phyloP scores from a whole-genome alignment of 768 basidiomycete genomes.

The Lactarius evosmus region DNA sequence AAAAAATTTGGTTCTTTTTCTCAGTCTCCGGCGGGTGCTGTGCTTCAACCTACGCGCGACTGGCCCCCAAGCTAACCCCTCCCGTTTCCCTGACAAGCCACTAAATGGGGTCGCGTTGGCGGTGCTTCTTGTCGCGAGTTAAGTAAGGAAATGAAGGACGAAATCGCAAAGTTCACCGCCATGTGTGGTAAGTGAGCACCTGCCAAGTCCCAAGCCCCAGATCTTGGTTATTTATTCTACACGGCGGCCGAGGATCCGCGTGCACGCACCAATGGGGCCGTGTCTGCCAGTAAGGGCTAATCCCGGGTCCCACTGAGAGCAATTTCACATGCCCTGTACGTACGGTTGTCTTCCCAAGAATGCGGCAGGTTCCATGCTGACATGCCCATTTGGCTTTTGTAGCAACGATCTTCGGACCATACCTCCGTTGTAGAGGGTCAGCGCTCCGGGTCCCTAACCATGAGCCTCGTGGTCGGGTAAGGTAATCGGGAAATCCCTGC shows the following conservation, averaged over 20 bases:
- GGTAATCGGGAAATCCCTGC: background rate
- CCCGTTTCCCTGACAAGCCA: constrained; percentile 20
- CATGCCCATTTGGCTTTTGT: background rate
- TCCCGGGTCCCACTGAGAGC: background rate
- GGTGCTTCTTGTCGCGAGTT: background rate
- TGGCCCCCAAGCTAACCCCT: too few species aligned
- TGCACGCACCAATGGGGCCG: background rate
- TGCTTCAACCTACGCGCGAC: constrained; percentile 2
- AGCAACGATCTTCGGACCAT: constrained; percentile 1
- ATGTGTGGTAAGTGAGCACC: background rate
- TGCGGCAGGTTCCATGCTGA: background rate
- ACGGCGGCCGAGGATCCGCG: constrained; percentile 16
- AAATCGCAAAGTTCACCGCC: constrained; percentile 2
- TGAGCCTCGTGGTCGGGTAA: background rate
- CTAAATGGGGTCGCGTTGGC: constrained; percentile 5
- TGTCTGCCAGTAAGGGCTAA: background rate
- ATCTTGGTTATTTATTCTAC: background rate
- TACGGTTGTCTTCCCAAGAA: background rate
- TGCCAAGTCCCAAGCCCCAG: background rate
- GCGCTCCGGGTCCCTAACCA: background rate
- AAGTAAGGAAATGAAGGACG: background rate
- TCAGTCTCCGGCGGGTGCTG: background rate
- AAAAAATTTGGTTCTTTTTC: background rate
- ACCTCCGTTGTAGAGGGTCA: background rate
- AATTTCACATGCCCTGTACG: constrained; percentile 13